Base-by-base conservation (phyloP, 1,284 basidiomycete genomes). In the Fomitopsis schrenkii region DNA sequence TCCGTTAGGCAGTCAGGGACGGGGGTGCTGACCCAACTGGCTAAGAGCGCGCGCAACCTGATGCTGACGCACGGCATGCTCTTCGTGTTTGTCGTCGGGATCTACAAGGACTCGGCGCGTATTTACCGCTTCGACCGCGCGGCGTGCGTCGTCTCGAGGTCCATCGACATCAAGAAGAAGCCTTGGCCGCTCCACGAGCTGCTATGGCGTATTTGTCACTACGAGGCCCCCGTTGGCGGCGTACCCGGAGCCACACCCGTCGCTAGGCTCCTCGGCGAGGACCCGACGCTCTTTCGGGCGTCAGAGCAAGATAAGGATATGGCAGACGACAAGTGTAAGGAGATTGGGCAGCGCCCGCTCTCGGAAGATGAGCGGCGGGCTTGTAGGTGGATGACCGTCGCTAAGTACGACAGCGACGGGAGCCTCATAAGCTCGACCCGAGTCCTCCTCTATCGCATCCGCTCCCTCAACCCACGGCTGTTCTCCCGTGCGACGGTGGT, bases 21-120 rank as follows among this genome's bases (percentile, higher is more conserved):
- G 38, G 38, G 38, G 14, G 38, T 40, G 8, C 38, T 40, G 5
- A 40, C 38, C 14, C 38, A 40, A 15, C 12, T 50, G 12, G 48
- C 48, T 7, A 33, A 30, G 48, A 50, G 48, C 14, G 48, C 62
- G 1, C 36, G 62, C 3, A 63, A 58, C 33, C 57, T 66, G 3
- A 17, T 66, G 44, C 40, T 63, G 7, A 59, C 64, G 0, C 59
- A 66, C 19, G 61, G 61, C 0, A 50, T 62, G 59, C 61, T 66
- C 44, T 59, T 45, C 14, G 40, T 58, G 1, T 66, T 59, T 22
- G 55, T 62, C 22, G 55, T 66, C 26, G 64, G 64, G 1, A 42
- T 66, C 33, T 63, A 66, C 22, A 55, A 52, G 19, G 38, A 54
- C 9, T 59, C 36, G 8, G 41, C 56, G 12, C 62, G 61, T 6